These are phyloP conservation scores for Dipsacomyces acuminosporus DNA, from an alignment of 371 early-diverging fungal species.

Conservation along the genomic window DNA sequence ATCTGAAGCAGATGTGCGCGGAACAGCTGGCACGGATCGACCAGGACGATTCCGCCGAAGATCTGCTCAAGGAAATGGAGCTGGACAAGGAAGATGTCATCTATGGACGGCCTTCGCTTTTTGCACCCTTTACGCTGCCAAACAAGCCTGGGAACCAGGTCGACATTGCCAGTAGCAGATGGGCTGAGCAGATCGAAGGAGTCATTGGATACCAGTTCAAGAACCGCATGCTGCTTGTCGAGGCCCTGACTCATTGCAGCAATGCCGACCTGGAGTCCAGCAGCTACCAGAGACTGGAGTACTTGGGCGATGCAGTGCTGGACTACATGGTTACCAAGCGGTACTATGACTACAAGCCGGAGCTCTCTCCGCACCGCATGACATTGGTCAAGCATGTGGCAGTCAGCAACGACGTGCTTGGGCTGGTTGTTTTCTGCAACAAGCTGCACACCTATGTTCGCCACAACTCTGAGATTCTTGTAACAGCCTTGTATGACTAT, in stretches of 20 bases:
- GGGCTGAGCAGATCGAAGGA: conserved; percentile 49
- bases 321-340: conserved; percentile 74
- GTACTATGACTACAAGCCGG: conserved; percentile 65
- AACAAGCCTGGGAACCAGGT: neutral
- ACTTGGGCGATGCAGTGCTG: conserved; percentile 90
- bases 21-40: neutral
- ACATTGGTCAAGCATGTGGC: conserved; percentile 70
- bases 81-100: conserved; percentile 26
- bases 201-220: conserved; percentile 68
- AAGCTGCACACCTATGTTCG: conserved; percentile 63
- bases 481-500: conserved; percentile 52
- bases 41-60: neutral
- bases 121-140: neutral
- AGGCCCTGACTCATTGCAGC: conserved; percentile 87
- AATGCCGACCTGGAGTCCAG: conserved; percentile 51
- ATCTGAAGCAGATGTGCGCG: neutral
- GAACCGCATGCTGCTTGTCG: conserved; percentile 57
- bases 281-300: conserved; percentile 92
- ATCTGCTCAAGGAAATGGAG: conserved; percentile 19
- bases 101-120: conserved; percentile 6
- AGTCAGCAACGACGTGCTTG: conserved; percentile 83
- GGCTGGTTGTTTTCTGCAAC: conserved; percentile 59
- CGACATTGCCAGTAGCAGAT: conserved; percentile 29
- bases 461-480: conserved; percentile 57
- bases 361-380: conserved; percentile 57